phyloP scores from a whole-genome alignment of 495 filamentous ascomycete species.

The Neurospora intermedia region DNA sequence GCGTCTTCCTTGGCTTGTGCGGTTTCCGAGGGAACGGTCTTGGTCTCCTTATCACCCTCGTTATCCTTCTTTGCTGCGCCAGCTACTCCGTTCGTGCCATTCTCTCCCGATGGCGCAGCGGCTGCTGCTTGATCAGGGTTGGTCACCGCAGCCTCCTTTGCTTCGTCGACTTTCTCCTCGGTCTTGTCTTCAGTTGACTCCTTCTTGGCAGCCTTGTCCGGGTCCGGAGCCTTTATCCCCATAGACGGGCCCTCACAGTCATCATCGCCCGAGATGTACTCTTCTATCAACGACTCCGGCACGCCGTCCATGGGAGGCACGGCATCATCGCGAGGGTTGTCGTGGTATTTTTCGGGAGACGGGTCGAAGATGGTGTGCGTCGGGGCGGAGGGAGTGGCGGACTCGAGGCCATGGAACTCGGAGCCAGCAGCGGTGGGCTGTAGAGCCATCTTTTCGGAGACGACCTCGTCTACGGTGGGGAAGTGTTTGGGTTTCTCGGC shows the following conservation, averaged over 20 bases:
- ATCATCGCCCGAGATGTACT: background rate
- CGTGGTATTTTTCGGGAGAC: background rate
- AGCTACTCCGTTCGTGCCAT: background rate
- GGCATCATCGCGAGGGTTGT: background rate
- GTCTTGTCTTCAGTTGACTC: background rate
- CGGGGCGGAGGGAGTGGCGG: background rate
- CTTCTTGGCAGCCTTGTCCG: conserved; percentile 1
- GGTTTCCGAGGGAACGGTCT: conserved; percentile 2
- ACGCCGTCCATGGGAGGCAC: background rate
- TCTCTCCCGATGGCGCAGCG: conserved; percentile 2
- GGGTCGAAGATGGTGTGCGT: background rate
- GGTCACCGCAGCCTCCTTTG: background rate
- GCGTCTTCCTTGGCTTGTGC: background rate
- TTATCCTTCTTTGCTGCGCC: conserved; percentile 1
- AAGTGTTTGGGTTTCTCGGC: background rate
- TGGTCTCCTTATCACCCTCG: conserved; percentile 11
- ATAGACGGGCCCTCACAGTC: background rate
- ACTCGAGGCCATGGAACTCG: background rate
- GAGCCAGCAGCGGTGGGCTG: background rate
- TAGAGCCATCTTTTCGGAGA: background rate
- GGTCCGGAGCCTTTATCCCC: background rate
- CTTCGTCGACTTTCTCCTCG: conserved; percentile 2
- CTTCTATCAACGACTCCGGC: background rate
- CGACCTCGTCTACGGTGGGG: background rate
- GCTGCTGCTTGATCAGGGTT: conserved; percentile 1